Conservation (phyloP, 768 basidiomycete genomes). For the Lactarius tabidus region DNA sequence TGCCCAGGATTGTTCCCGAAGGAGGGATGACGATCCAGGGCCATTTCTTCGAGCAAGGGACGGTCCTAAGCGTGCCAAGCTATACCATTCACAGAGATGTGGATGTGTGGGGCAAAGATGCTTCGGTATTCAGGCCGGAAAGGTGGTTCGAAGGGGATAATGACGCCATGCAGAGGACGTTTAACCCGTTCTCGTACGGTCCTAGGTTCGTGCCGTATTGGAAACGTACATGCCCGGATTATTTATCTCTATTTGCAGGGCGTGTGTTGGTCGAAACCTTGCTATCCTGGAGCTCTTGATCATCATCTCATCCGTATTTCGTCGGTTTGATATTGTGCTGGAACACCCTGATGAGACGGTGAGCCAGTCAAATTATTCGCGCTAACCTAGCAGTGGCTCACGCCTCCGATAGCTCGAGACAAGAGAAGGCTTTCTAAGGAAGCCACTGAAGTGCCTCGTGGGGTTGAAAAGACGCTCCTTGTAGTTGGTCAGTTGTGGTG, state of each 20-base stretch:
- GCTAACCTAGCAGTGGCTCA: not conserved
- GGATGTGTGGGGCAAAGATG: slow-evolving; percentile 73
- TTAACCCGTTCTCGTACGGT: slow-evolving; percentile 84
- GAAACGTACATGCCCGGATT: not conserved
- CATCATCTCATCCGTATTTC: slow-evolving; percentile 76
- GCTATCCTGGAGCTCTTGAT: slow-evolving; percentile 76
- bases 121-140: slow-evolving; percentile 72
- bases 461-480: slow-evolving; percentile 62
- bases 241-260: slow-evolving; percentile 38
- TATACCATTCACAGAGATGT: slow-evolving; percentile 78
- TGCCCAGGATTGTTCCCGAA: slow-evolving; percentile 74
- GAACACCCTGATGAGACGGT: slow-evolving; percentile 55
- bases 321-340: slow-evolving; percentile 71
- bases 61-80: slow-evolving; percentile 74
- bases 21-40: slow-evolving; percentile 63
- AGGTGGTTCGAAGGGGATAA: slow-evolving; percentile 77
- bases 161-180: slow-evolving; percentile 59
- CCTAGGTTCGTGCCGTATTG: slow-evolving; percentile 50
- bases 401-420: slow-evolving; percentile 51
- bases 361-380: slow-evolving; percentile 29
- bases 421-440: slow-evolving; percentile 83
- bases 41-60: slow-evolving; percentile 64
- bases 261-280: slow-evolving; percentile 81
- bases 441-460: slow-evolving; percentile 68
- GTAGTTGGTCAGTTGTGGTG: not conserved